These are phyloP conservation scores for Ceratobasidium sp. DNA, from an alignment of 1,284 basidiomycete species.

Conservation along the genomic window DNA sequence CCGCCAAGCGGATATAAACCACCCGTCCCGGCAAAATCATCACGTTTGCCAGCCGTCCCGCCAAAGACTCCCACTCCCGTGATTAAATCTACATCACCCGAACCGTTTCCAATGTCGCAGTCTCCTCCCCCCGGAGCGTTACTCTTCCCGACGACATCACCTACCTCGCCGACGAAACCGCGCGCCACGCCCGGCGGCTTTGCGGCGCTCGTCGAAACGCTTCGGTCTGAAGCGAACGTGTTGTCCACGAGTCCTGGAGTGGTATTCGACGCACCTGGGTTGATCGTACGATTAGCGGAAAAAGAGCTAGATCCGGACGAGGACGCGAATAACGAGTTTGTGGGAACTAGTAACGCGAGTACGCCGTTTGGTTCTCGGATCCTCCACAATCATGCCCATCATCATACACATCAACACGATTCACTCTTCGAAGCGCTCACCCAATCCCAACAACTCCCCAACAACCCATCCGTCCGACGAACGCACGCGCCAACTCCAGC, in stretches of 20 bases:
- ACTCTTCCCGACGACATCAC: constrained; percentile 22
- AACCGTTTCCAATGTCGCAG: not conserved
- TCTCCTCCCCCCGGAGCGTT: not conserved
- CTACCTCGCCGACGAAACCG: constrained; percentile 10
- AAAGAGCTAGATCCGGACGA: constrained; percentile 52
- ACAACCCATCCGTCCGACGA: not conserved
- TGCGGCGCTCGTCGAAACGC: constrained; percentile 36
- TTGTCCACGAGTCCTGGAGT: constrained; percentile 71
- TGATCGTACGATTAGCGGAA: constrained; percentile 65
- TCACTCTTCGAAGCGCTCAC: not conserved
- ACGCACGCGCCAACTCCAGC: constrained; percentile 53
- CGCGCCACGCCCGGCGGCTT: constrained; percentile 32
- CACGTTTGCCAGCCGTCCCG: constrained; percentile 4
- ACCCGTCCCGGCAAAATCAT: constrained; percentile 6
- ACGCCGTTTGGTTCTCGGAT: constrained; percentile 36
- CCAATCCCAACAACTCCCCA: not conserved
- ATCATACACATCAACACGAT: not conserved
- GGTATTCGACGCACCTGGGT: constrained; percentile 62
- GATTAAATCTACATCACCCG: constrained; percentile 7
- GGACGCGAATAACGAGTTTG: constrained; percentile 56
- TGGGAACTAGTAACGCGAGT: constrained; percentile 48
- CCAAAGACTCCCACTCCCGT: not conserved
- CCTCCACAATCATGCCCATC: no score
- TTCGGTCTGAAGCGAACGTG: constrained; percentile 55
- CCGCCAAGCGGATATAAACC: constrained; percentile 22